Evolutionary conservation across 2,329 filamentous ascomycete species (phyloP).

Genomic region (Cadophora sp.): DNA sequence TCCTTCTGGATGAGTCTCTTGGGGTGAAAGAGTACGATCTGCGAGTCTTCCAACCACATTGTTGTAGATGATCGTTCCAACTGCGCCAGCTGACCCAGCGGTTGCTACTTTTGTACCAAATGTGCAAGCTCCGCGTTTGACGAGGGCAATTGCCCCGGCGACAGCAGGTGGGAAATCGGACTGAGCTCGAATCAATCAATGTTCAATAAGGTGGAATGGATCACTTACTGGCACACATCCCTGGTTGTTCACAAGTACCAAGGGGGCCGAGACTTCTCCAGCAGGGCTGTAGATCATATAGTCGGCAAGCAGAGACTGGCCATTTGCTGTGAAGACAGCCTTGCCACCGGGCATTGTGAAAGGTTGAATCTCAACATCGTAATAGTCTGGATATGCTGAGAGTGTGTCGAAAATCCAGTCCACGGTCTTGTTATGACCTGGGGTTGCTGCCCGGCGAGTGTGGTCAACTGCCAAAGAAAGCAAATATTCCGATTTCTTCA

Average conservation of each 20-base stretch:
- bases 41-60: constrained; percentile 49
- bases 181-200: constrained; percentile 24
- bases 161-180: constrained; percentile 66
- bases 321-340: constrained; percentile 24
- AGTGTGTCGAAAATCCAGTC: constrained; percentile 49
- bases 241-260: constrained; percentile 27
- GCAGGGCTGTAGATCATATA: constrained; percentile 28
- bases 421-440: constrained; percentile 50
- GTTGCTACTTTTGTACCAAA: constrained; percentile 73
- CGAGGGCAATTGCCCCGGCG: constrained; percentile 69
- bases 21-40: constrained; percentile 2
- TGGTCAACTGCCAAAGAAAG: constrained; percentile 24
- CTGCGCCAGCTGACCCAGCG: constrained; percentile 71
- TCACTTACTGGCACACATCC: constrained; percentile 28
- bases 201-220: background rate
- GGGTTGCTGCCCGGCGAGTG: constrained; percentile 22
- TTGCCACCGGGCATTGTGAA: constrained; percentile 20
- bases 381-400: constrained; percentile 27
- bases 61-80: constrained; percentile 77
- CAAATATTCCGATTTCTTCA: constrained; percentile 24
- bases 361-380: constrained; percentile 28
- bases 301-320: background rate
- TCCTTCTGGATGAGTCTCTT: constrained; percentile 4
- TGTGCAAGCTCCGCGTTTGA: constrained; percentile 71
- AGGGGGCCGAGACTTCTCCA: constrained; percentile 20